Conservation (phyloP, 73 alveolate species). For the Tetrahymena elliotti region DNA sequence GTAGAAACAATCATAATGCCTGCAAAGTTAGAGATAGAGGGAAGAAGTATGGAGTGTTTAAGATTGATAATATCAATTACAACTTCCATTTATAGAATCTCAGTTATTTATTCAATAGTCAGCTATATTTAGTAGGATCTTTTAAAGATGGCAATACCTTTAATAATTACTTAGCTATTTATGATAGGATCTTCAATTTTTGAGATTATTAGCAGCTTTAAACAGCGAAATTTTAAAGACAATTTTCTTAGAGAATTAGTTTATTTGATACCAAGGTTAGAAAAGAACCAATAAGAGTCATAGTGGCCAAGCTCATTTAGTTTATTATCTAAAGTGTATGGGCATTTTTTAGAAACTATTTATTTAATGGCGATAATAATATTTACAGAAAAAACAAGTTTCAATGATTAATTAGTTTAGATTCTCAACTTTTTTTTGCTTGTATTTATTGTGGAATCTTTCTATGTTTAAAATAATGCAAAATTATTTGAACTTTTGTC, state of each 20-base stretch:
- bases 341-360: background rate
- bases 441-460: background rate
- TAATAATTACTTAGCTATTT: background rate
- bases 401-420: background rate
- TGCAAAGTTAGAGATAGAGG: background rate
- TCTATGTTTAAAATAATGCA: background rate
- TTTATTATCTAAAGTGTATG: background rate
- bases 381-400: background rate
- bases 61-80: background rate
- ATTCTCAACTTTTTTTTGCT: background rate
- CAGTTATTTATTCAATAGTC: background rate
- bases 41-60: background rate
- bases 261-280: background rate
- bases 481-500: background rate
- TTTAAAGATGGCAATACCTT: background rate
- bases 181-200: background rate
- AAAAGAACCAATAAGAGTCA: background rate
- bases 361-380: background rate
- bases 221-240: background rate
- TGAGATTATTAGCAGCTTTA: background rate
- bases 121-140: background rate
- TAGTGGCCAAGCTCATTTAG: background rate
- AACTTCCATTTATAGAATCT: background rate
- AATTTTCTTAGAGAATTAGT: background rate
- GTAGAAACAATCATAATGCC: background rate